phyloP scores from a whole-genome alignment of 768 basidiomycete genomes.

The Kwoniella heveanensis region DNA sequence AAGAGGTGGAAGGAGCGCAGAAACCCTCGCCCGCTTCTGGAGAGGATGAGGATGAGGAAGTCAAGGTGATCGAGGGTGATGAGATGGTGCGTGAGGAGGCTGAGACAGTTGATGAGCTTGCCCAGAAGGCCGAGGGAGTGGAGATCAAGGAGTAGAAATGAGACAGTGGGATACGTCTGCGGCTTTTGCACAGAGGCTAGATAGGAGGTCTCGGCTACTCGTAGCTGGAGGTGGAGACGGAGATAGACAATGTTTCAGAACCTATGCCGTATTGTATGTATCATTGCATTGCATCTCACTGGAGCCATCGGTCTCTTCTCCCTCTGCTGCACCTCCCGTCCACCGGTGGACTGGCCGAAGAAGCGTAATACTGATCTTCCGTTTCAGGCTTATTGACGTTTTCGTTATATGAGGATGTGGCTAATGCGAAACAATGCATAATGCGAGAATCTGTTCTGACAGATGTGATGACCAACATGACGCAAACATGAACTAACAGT shows the following conservation, averaged over 20 bases:
- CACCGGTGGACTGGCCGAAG: too few species aligned
- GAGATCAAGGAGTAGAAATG: constrained; percentile 20
- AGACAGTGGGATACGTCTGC: too few species aligned
- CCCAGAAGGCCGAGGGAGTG: constrained; percentile 33
- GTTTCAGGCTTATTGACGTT: too few species aligned
- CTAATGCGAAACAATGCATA: too few species aligned
- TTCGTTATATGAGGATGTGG: too few species aligned
- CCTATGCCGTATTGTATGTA: constrained; percentile 5
- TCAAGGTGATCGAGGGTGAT: constrained; percentile 75
- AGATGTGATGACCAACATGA: too few species aligned
- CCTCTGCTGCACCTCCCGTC: too few species aligned
- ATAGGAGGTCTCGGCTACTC: too few species aligned
- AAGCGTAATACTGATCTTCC: too few species aligned
- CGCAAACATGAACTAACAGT: background rate
- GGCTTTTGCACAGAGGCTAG: too few species aligned
- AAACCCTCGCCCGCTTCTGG: constrained; percentile 71
- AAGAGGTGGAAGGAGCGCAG: constrained; percentile 62
- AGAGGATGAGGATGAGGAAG: constrained; percentile 71
- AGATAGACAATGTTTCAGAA: background rate
- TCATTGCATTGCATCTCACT: background rate
- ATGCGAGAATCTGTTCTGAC: too few species aligned
- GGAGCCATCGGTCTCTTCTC: background rate
- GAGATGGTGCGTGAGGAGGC: constrained; percentile 69
- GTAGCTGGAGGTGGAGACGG: background rate
- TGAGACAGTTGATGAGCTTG: constrained; percentile 42